Evolutionary conservation across 306 rosid genomes (phyloP), one percentile per base, ranked within the genome.

Genomic region (Bauhinia variegata): DNA sequence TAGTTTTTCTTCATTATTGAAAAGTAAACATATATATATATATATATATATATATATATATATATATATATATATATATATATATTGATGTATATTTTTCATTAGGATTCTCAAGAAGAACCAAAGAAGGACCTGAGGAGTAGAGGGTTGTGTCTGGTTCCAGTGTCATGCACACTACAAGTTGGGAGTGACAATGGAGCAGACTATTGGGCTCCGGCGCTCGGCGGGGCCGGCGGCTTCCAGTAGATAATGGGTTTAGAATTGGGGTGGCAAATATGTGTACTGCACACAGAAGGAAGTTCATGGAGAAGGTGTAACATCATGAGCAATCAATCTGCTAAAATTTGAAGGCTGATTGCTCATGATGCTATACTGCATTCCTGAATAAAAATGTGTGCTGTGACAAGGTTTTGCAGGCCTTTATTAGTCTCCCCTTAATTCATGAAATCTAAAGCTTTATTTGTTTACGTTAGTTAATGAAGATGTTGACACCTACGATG

Each of bases 241-340:
- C 88, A 73, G 67, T 90, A 82, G 84, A 63, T 60, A 17, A 5
- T 12, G 37, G 50, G 42, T 41, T 54, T 67, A 34, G 3, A 66
- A 60, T 6, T 36, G 50, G 48, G 64, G 70, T 78, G 59, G 65
- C 78, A 72, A 48, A 61, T 38, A 11, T 32, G 28, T 55, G 75
- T 64, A 63, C 76, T 77, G 67, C 62, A 17, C 46, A 36, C 18
- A 58, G 5, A 42, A 46, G 49, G 69, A 56, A 71, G 65, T 73
- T 81, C 77, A 81, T 50, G 84, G 80, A 79, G 78, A 88, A 68
- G 88, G 80, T 90, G 90, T 95, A 95, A 82, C 85, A 95, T 95
- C 99, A 95, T 75, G 96, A 95, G 96, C 97, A 90, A 88, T 90
- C 97, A 95, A 86, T 95, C 99, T 95, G 91, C 89, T 80, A 30